phyloP scores from a whole-genome alignment of 805 yeast genomes.

The Wickerhamomyces tratensis region DNA sequence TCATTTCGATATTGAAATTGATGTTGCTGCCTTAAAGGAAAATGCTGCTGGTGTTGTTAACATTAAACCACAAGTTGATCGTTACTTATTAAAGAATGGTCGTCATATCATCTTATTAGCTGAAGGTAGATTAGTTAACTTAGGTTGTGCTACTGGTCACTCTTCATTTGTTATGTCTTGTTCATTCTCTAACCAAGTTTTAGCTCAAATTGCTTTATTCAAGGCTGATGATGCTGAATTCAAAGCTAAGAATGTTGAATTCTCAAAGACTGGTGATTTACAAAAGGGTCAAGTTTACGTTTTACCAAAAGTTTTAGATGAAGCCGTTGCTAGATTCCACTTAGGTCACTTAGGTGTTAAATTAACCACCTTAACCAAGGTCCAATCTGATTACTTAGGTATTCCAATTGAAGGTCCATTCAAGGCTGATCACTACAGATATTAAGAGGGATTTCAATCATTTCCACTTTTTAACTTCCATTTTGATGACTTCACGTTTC shows the following conservation, averaged over 20 bases:
- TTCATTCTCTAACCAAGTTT: conserved; percentile 98
- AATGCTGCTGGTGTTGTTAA: conserved; percentile 89
- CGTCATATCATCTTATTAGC: conserved; percentile 94
- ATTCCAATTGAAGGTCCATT: conserved; percentile 89
- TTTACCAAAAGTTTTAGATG: conserved; percentile 96
- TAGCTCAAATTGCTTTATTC: conserved; percentile 97
- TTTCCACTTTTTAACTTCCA: neutral
- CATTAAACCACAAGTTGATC: conserved; percentile 99
- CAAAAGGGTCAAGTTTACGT: conserved; percentile 80
- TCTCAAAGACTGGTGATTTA: conserved; percentile 87
- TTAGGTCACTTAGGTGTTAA: conserved; percentile 89
- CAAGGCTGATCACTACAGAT: conserved; percentile 98
- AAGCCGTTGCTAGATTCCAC: conserved; percentile 96
- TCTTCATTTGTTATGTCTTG: conserved; percentile 98
- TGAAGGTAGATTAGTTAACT: conserved; percentile 98
- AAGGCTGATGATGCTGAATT: conserved; percentile 75
- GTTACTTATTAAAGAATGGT: conserved; percentile 83
- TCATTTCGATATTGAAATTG: conserved; percentile 98
- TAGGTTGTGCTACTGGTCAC: conserved; percentile 99
- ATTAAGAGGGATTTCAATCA: conserved; percentile 36
- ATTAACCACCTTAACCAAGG: conserved; percentile 65
- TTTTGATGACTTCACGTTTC: neutral
- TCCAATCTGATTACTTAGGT: conserved; percentile 91
- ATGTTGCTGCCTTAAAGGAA: conserved; percentile 96
- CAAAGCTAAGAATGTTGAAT: conserved; percentile 78